These are phyloP conservation scores for Cladosporium halotolerans DNA, from an alignment of 2,329 filamentous ascomycete species.

Conservation along the genomic window DNA sequence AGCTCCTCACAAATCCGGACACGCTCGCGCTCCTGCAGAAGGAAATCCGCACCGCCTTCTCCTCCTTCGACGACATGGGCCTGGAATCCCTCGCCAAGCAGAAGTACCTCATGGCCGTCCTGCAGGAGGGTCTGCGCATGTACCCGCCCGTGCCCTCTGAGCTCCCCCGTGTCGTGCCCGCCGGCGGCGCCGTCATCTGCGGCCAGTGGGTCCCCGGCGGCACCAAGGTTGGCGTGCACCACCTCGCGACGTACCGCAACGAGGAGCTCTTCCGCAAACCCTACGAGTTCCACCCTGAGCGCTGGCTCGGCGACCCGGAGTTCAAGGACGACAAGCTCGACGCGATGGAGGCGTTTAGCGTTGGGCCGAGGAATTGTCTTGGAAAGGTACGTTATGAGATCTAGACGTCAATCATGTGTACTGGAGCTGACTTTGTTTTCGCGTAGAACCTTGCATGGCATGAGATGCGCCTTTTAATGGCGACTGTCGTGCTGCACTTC, in stretches of 20 bases:
- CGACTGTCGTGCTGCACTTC: constrained; percentile 33
- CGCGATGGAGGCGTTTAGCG: constrained; percentile 26
- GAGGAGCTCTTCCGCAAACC: constrained; percentile 19
- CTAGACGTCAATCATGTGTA: neutral
- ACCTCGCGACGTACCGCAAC: constrained; percentile 17
- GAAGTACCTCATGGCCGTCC: constrained; percentile 40
- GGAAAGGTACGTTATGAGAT: constrained; percentile 17
- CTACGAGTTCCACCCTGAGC: constrained; percentile 27
- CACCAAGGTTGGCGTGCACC: constrained; percentile 16
- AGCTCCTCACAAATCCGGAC: constrained; percentile 57
- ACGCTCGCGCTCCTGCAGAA: constrained; percentile 49
- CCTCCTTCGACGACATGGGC: constrained; percentile 22
- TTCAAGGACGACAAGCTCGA: constrained; percentile 25
- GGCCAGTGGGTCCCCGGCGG: constrained; percentile 19
- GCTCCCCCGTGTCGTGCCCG: constrained; percentile 25
- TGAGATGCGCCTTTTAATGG: constrained; percentile 35
- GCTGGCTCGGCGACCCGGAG: constrained; percentile 25
- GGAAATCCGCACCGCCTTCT: constrained; percentile 48
- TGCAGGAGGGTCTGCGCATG: constrained; percentile 43
- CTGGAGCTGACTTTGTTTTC: neutral
- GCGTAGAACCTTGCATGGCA: constrained; percentile 28
- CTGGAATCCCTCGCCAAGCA: constrained; percentile 19
- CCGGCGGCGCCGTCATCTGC: constrained; percentile 22
- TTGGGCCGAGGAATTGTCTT: constrained; percentile 23
- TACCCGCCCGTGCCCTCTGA: constrained; percentile 33